Percentiles rank a stretch among this genome's conserved stretches.
phyloP scores from a whole-genome alignment of 768 basidiomycete genomes.

The Mycena latifolia region DNA sequence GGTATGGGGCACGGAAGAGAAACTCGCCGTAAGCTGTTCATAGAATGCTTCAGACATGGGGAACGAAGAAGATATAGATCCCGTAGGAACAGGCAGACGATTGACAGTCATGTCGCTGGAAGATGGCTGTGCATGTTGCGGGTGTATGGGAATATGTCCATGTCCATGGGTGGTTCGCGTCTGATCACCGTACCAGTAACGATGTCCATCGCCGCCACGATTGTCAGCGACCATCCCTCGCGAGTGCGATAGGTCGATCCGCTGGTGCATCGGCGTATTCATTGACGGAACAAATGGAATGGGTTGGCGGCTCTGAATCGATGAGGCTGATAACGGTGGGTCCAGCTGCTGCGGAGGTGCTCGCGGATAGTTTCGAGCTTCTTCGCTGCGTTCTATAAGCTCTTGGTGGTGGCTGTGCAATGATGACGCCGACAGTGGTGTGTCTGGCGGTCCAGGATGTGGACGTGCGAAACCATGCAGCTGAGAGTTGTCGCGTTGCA shows the following conservation, averaged over 20 bases:
- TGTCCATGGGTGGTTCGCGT: neutral
- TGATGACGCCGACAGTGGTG: slow-evolving; percentile 3
- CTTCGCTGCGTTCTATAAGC: no score
- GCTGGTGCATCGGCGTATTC: neutral
- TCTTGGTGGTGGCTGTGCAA: neutral
- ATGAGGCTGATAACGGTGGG: no score
- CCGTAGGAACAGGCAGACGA: neutral
- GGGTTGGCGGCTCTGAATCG: no score
- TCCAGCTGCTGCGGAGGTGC: neutral
- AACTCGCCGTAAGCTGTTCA: slow-evolving; percentile 32
- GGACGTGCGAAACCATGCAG: neutral
- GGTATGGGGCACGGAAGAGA: slow-evolving; percentile 3
- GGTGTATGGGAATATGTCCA: slow-evolving; percentile 1
- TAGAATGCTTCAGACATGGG: slow-evolving; percentile 36
- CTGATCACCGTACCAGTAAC: slow-evolving; percentile 16
- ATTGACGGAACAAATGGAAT: no score
- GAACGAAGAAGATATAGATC: slow-evolving; percentile 20
- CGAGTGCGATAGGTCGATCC: slow-evolving; percentile 14
- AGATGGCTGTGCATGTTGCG: neutral
- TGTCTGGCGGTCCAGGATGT: slow-evolving; percentile 11
- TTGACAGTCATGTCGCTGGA: neutral
- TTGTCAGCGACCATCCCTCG: slow-evolving; percentile 8
- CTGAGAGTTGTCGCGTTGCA: slow-evolving; percentile 8
- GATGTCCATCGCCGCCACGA: neutral
- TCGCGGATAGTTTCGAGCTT: no score